Conservation (phyloP, 2,329 filamentous ascomycete species). For the Fusarium vanettenii region DNA sequence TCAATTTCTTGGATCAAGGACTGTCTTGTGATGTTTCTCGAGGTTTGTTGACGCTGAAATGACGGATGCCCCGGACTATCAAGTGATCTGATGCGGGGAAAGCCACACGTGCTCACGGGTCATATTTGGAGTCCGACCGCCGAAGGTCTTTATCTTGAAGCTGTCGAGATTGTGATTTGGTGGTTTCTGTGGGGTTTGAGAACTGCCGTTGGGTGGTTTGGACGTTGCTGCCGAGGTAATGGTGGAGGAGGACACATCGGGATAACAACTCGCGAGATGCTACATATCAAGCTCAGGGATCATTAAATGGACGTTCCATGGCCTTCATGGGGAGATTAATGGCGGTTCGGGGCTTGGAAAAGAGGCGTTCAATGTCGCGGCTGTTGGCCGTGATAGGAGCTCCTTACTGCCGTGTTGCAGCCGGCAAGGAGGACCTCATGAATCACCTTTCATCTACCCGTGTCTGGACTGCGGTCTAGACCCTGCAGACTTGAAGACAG, state of each 20-base stretch:
- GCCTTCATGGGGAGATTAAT: background rate
- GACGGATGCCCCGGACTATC: constrained; percentile 19
- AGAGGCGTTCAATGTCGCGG: background rate
- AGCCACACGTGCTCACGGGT: constrained; percentile 21
- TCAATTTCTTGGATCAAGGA: constrained; percentile 4
- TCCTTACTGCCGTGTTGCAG: background rate
- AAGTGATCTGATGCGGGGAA: constrained; percentile 30
- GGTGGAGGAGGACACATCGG: background rate
- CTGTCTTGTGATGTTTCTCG: constrained; percentile 5
- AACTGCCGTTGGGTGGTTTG: background rate
- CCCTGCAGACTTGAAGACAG: background rate
- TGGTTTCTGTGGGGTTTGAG: background rate
- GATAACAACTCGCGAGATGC: background rate
- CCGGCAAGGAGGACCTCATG: background rate
- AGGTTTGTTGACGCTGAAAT: background rate
- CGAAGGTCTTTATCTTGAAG: background rate
- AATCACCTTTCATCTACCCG: background rate
- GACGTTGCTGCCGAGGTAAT: background rate
- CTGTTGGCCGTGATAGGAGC: background rate
- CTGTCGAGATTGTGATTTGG: background rate
- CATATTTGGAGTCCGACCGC: background rate
- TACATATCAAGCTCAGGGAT: background rate
- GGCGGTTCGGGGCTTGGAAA: background rate
- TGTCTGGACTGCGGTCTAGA: background rate
- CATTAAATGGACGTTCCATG: background rate